Evolutionary conservation across 371 early-diverging fungal genomes (phyloP).

Genomic region (Mucor mucedo): DNA sequence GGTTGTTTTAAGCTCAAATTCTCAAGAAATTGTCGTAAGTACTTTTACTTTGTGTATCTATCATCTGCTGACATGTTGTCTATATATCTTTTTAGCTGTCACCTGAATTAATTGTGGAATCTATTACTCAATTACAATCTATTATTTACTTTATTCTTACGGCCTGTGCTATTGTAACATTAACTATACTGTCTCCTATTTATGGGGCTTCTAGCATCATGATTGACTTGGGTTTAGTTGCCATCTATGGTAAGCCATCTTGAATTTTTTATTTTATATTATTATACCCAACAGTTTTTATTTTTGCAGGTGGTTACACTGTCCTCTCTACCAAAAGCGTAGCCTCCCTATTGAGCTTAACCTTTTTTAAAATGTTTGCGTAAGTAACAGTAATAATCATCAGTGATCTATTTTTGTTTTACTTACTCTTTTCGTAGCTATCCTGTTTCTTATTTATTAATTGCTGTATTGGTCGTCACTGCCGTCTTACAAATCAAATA

Average conservation of each 20-base stretch:
- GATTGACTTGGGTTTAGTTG: constrained; percentile 74
- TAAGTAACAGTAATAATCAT: constrained; percentile 23
- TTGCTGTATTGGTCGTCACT: constrained; percentile 65
- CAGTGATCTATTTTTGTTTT: neutral
- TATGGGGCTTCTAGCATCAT: constrained; percentile 67
- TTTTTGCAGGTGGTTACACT: constrained; percentile 72
- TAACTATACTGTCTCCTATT: constrained; percentile 58
- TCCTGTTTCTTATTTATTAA: constrained; percentile 68
- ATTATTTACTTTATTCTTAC: constrained; percentile 65
- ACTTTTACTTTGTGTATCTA: neutral
- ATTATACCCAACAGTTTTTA: neutral
- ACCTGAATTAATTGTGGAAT: constrained; percentile 64
- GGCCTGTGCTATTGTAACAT: constrained; percentile 36
- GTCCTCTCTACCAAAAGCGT: constrained; percentile 79
- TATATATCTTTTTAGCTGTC: constrained; percentile 47
- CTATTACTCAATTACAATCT: constrained; percentile 64
- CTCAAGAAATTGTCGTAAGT: constrained; percentile 62
- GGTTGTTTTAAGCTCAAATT: constrained; percentile 71
- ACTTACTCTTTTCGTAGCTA: constrained; percentile 35
- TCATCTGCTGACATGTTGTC: neutral
- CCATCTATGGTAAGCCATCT: constrained; percentile 66
- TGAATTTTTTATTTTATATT: neutral
- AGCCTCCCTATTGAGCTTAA: constrained; percentile 69
- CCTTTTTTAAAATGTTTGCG: constrained; percentile 69
- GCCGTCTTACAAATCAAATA: constrained; percentile 77